Evolutionary conservation across 2,329 filamentous ascomycete genomes (phyloP).

Genomic region (Claviceps maximensis): DNA sequence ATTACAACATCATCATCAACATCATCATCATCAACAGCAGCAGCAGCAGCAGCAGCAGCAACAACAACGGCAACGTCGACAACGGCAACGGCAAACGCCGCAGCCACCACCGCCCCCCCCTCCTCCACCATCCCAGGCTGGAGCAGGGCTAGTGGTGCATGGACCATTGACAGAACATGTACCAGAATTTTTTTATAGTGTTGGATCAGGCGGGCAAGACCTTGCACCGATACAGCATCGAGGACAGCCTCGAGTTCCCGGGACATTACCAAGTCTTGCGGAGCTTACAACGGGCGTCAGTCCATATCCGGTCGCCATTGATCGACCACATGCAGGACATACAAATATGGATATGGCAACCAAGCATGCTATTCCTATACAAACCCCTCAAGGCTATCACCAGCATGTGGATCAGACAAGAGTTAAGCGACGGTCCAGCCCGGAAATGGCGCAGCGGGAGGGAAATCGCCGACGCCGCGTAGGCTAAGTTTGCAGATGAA

Average conservation of each 20-base stretch:
- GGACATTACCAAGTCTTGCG: slow-evolving; percentile 44
- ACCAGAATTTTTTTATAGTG: slow-evolving; percentile 19
- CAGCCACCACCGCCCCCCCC: slow-evolving; percentile 18
- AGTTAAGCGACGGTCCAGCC: slow-evolving; percentile 40
- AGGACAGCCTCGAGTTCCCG: slow-evolving; percentile 25
- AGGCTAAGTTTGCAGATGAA: slow-evolving; percentile 4
- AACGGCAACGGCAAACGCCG: slow-evolving; percentile 16
- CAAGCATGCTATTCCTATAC: slow-evolving; percentile 22
- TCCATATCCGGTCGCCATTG: slow-evolving; percentile 40
- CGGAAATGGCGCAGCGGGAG: slow-evolving; percentile 31
- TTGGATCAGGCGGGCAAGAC: slow-evolving; percentile 28
- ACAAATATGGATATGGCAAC: slow-evolving; percentile 16
- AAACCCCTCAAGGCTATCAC: slow-evolving; percentile 20
- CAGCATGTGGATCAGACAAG: slow-evolving; percentile 26
- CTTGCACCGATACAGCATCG: slow-evolving; percentile 41
- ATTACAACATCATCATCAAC: slow-evolving; percentile 9
- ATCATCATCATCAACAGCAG: neutral
- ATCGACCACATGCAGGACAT: slow-evolving; percentile 20
- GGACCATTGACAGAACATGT: slow-evolving; percentile 15
- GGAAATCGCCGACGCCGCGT: slow-evolving; percentile 28
- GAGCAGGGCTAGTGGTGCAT: slow-evolving; percentile 9
- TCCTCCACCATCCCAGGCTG: slow-evolving; percentile 16
- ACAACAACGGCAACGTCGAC: neutral
- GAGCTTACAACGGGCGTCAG: slow-evolving; percentile 52
- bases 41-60: slow-evolving; percentile 14